Evolutionary conservation across 208 protist genomes (phyloP).

Genomic region (Willaertia magna): DNA sequence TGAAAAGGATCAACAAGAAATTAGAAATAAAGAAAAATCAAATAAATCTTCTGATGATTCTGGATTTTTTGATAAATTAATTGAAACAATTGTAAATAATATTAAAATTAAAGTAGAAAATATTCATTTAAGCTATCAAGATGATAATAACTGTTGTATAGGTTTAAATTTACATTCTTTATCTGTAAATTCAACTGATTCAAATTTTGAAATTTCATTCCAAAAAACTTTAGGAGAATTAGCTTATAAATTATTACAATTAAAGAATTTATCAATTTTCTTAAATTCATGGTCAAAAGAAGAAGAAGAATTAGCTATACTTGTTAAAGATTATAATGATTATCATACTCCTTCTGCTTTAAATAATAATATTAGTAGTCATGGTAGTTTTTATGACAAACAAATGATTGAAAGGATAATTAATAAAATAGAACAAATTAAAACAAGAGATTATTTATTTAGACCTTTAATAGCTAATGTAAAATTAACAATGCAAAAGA

Average conservation of each 20-base stretch:
- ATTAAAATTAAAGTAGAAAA: neutral
- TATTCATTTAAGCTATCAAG: slow-evolving; percentile 4
- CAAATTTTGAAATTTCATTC: neutral
- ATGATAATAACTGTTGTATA: neutral
- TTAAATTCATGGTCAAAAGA: neutral
- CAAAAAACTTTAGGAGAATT: neutral
- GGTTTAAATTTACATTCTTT: neutral
- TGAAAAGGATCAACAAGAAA: neutral
- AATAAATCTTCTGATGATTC: neutral
- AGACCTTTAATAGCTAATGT: neutral
- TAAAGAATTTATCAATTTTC: neutral
- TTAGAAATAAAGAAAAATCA: neutral
- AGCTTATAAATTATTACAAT: neutral
- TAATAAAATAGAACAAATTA: neutral
- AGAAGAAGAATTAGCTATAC: neutral
- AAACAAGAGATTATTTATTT: neutral
- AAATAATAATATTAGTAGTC: neutral
- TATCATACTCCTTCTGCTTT: neutral
- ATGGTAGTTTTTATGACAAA: neutral
- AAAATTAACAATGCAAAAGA: neutral
- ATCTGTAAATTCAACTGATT: neutral
- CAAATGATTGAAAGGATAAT: neutral
- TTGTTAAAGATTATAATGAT: neutral
- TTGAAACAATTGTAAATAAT: slow-evolving; percentile 8
- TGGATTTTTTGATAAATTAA: neutral